Base-by-base conservation (phyloP, 495 filamentous ascomycete species). In the Geoglossum glabrum region DNA sequence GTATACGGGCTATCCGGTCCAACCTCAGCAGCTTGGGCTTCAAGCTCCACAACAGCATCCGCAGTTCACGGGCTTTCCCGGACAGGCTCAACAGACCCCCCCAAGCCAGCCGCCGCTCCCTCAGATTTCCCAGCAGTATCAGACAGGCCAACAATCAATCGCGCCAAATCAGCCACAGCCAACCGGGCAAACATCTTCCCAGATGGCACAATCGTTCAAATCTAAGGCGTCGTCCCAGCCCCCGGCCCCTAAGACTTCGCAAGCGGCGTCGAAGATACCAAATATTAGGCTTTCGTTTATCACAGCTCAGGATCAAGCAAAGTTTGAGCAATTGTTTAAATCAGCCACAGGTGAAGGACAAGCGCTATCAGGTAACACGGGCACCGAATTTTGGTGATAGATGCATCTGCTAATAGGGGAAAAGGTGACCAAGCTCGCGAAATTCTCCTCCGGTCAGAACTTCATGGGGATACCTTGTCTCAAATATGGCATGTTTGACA, bases 281-380 rank as follows among this genome's bases (percentile, higher is more conserved):
- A 97, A 85, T 65, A 92, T 96, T 57, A 76, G 93, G 50, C 73
- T 99, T 47, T 94, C 88, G 6, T 99, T 97, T 64, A 90, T 99
- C 57, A 96, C 93, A 0, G 88, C 86, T 25, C 81, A 85, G 61
- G 93, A 99, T 64, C 93, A 99, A 67, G 84, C 90, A 58, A 95
- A 92, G 69, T 99, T 99, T 64, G 93, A 99, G 74, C 89, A 94
- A 60, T 73, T 99, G 9, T 99, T 99, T 73, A 96, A 93, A 71
- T 90, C 87, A 52, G 93, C 93, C 9, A 88, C 90, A 36, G 87
- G 88, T 11, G 84, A 90, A 63, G 84, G 78, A 60, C 83, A 85
- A 64, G 88, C 92, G 45, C 76, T 99, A 73, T 85, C 86, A 64
- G 93, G 87, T 79, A 59, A 36, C 23, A n/a, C 4, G 21, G 26